Evolutionary conservation across 2,329 filamentous ascomycete genomes (phyloP).

Genomic region (Fusarium duplospermum): DNA sequence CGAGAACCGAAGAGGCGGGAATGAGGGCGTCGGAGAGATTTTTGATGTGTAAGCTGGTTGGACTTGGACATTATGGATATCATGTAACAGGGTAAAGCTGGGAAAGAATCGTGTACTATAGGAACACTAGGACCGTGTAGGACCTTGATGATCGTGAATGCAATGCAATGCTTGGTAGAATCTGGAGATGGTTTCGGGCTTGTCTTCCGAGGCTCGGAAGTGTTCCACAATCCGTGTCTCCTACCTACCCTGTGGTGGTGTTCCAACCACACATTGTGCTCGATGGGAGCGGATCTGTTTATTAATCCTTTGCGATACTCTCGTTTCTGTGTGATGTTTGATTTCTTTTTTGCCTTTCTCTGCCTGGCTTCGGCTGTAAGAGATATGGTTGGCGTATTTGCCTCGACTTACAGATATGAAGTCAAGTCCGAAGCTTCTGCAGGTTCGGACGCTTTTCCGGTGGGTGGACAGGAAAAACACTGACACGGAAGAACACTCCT

Average conservation of each 20-base stretch:
- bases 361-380: background rate
- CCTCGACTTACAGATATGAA: background rate
- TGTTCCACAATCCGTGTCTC: background rate
- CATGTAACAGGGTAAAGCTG: background rate
- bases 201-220: background rate
- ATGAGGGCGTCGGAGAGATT: constrained; percentile 71
- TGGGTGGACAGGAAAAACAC: background rate
- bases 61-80: background rate
- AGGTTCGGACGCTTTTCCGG: background rate
- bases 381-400: background rate
- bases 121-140: constrained; percentile 4
- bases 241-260: constrained; percentile 16
- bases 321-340: too few relatives aligned
- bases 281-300: background rate
- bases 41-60: constrained; percentile 65
- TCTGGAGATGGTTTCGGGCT: background rate
- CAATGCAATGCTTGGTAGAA: background rate
- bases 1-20: constrained; percentile 67
- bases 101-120: constrained; percentile 24
- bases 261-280: background rate
- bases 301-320: background rate
- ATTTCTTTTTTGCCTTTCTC: background rate
- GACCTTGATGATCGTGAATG: constrained; percentile 7
- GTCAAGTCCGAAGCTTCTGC: background rate
- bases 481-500: background rate